Percentiles rank a stretch among this genome's conserved stretches.
Conservation (phyloP, 176 grass and related monocot genomes). For the Aegilops tauschii region DNA sequence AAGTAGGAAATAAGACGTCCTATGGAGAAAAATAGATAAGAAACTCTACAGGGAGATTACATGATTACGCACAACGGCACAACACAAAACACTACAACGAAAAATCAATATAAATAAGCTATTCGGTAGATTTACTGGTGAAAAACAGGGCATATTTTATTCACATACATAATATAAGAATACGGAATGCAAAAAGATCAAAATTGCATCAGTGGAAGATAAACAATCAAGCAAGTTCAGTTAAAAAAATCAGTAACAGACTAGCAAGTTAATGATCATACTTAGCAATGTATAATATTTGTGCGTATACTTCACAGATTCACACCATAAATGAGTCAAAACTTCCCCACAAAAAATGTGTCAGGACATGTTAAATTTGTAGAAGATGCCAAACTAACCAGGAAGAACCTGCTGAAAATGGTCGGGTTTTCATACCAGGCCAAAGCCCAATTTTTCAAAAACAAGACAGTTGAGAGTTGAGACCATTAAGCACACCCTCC, state of each 20-base stretch:
- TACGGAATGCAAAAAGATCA: neutral
- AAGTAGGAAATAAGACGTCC: neutral
- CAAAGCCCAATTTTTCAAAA: neutral
- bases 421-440: neutral
- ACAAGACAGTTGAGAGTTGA: neutral
- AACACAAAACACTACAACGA: neutral
- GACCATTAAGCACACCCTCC: neutral
- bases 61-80: neutral
- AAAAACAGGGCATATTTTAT: neutral
- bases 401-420: neutral
- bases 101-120: neutral
- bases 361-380: neutral
- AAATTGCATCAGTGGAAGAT: neutral
- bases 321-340: neutral
- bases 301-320: neutral
- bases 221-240: neutral
- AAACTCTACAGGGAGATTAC: neutral
- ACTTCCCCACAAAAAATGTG: neutral
- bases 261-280: neutral
- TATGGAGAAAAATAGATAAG: neutral
- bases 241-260: neutral
- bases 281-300: neutral
- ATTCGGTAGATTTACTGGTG: neutral
- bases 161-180: neutral
- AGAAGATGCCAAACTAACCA: constrained; percentile 1